Conservation (phyloP, 2,329 filamentous ascomycete genomes). For the Botrytis medusae region DNA sequence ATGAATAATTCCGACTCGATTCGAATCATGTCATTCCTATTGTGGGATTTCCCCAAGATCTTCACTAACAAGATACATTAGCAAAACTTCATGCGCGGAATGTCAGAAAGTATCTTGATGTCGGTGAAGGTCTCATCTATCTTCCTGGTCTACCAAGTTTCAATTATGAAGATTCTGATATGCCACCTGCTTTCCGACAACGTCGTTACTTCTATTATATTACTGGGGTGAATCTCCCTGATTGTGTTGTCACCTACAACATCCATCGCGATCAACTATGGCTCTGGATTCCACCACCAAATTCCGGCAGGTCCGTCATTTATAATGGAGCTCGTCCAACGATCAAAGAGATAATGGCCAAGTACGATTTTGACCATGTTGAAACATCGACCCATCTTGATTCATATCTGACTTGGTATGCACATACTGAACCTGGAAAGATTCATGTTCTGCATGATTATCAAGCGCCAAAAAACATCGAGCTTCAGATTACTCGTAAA, state of each 20-base stretch:
- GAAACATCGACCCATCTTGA: conserved; percentile 48
- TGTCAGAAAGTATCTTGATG: conserved; percentile 46
- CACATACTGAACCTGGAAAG: conserved; percentile 40
- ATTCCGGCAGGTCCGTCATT: conserved; percentile 58
- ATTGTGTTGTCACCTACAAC: conserved; percentile 58
- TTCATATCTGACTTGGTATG: conserved; percentile 52
- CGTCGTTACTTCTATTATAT: conserved; percentile 63
- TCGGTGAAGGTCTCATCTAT: conserved; percentile 53
- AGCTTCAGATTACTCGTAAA: conserved; percentile 4
- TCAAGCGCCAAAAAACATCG: conserved; percentile 39
- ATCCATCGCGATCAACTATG: conserved; percentile 60
- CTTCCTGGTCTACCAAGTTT: conserved; percentile 52
- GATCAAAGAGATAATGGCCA: conserved; percentile 58
- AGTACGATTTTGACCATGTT: conserved; percentile 71
- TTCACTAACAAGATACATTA: conserved; percentile 29
- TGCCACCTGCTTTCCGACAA: conserved; percentile 56
- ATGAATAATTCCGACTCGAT: background rate
- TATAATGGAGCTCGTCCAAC: conserved; percentile 64
- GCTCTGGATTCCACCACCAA: conserved; percentile 70
- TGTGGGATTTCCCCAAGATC: background rate
- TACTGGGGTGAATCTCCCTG: conserved; percentile 53
- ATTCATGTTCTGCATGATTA: conserved; percentile 49
- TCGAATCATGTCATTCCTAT: background rate
- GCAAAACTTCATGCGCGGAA: conserved; percentile 51
- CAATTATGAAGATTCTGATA: conserved; percentile 58